A percentile compares a stretch with the other conserved stretches of the same genome.
These are phyloP conservation scores for Trichoderma brevicompactum DNA, from an alignment of 2,329 filamentous ascomycete genomes.

Conservation along the genomic window DNA sequence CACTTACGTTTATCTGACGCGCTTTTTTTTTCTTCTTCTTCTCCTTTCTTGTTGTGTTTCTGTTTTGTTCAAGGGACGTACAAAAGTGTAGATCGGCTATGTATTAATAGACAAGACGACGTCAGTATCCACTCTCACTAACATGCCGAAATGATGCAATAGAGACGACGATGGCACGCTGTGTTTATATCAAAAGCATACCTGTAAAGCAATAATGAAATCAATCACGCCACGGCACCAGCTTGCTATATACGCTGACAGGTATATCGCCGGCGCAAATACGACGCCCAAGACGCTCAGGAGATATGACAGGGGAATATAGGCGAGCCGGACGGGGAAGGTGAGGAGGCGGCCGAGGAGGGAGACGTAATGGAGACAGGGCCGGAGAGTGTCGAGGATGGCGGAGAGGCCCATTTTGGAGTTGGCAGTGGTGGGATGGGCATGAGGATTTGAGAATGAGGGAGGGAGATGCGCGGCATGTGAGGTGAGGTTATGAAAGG, in stretches of 20 bases:
- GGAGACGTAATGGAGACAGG: constrained; percentile 37
- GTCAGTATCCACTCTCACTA: constrained; percentile 16
- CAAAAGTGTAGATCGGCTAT: constrained; percentile 51
- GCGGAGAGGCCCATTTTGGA: constrained; percentile 34
- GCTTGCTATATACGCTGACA: constrained; percentile 39
- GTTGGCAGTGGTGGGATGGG: neutral
- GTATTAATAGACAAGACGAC: neutral
- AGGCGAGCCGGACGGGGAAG: constrained; percentile 41
- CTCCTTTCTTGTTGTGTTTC: neutral
- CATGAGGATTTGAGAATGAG: neutral
- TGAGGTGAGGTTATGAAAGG: neutral
- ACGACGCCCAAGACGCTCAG: constrained; percentile 39
- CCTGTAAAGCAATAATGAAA: constrained; percentile 44
- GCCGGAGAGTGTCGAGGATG: constrained; percentile 37
- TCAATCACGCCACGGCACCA: constrained; percentile 34
- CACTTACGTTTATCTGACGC: constrained; percentile 30
- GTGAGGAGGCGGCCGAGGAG: constrained; percentile 34
- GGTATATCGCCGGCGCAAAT: constrained; percentile 45
- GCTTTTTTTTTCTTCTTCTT: constrained; percentile 33
- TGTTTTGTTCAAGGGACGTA: constrained; percentile 31
- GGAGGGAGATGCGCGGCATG: neutral
- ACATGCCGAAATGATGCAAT: neutral
- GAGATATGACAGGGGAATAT: constrained; percentile 40
- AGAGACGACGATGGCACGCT: neutral
- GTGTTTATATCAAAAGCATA: constrained; percentile 32